Conservation (phyloP, 352 stramenopile genomes). For the Phytophthora fragariae region DNA sequence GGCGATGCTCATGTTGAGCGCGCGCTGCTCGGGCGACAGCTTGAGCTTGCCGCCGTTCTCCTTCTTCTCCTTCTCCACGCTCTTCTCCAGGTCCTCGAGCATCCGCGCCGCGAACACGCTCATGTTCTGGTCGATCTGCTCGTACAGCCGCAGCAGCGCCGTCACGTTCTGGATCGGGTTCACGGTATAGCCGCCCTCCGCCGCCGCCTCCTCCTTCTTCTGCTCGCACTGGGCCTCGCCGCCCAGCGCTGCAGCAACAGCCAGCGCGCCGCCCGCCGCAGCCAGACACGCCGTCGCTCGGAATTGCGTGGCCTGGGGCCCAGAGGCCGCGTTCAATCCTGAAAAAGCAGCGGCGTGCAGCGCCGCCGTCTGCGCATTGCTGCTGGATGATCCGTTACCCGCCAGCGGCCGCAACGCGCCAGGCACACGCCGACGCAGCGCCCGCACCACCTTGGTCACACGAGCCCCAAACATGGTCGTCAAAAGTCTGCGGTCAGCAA, state of each 20-base stretch:
- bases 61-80: slow-evolving; percentile 56
- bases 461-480: slow-evolving; percentile 1
- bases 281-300: slow-evolving; percentile 13
- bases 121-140: slow-evolving; percentile 90
- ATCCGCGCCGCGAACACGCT: slow-evolving; percentile 74
- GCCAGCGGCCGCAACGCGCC: slow-evolving; percentile 1
- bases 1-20: slow-evolving; percentile 83
- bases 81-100: slow-evolving; percentile 69
- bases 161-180: slow-evolving; percentile 81
- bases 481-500: neutral
- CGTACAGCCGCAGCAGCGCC: slow-evolving; percentile 75
- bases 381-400: neutral
- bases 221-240: slow-evolving; percentile 35
- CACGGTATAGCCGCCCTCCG: slow-evolving; percentile 47
- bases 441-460: slow-evolving; percentile 12
- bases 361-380: neutral
- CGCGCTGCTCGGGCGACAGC: slow-evolving; percentile 71
- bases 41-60: slow-evolving; percentile 55
- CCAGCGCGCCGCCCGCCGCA: slow-evolving; percentile 5
- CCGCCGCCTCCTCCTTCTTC: slow-evolving; percentile 5
- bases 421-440: slow-evolving; percentile 23
- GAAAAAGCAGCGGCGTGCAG: slow-evolving; percentile 10
- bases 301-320: neutral
- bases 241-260: neutral
- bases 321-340: slow-evolving; percentile 9